These are phyloP conservation scores for Backusella macrospora DNA, from an alignment of 192 early-diverging fungal genomes.

Conservation along the genomic window DNA sequence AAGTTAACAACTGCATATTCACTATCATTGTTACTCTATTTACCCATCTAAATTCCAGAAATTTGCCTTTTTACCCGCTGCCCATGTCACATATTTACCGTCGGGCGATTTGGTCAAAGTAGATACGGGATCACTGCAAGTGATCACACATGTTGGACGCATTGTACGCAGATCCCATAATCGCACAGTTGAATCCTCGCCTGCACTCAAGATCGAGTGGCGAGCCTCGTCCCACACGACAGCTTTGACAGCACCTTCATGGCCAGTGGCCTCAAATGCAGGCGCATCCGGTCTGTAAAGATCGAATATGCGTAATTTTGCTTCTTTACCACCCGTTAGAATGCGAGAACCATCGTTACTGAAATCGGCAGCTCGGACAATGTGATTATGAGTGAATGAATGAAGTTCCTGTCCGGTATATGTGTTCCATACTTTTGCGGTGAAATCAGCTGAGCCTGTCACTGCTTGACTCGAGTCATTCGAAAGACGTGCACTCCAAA, in stretches of 20 bases:
- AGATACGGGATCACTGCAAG: slow-evolving; percentile 67
- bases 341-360: slow-evolving; percentile 70
- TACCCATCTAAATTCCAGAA: slow-evolving; percentile 76
- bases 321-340: slow-evolving; percentile 84
- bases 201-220: slow-evolving; percentile 61
- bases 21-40: not conserved
- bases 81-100: slow-evolving; percentile 73
- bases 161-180: slow-evolving; percentile 78
- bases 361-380: slow-evolving; percentile 86
- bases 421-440: slow-evolving; percentile 88
- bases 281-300: slow-evolving; percentile 55
- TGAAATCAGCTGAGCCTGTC: slow-evolving; percentile 93
- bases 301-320: slow-evolving; percentile 82
- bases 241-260: slow-evolving; percentile 61
- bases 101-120: slow-evolving; percentile 77
- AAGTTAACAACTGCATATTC: not conserved
- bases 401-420: slow-evolving; percentile 69
- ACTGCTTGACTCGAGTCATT: slow-evolving; percentile 79
- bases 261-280: slow-evolving; percentile 51
- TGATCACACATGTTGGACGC: slow-evolving; percentile 60
- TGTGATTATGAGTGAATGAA: slow-evolving; percentile 76
- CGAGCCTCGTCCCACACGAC: slow-evolving; percentile 64
- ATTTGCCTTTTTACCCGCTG: slow-evolving; percentile 74
- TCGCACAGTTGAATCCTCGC: slow-evolving; percentile 60
- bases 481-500: slow-evolving; percentile 84